Percentiles rank a stretch among this genome's conserved stretches.
Conservation (phyloP, 768 basidiomycete genomes). For the Phlebiopsis gigantea region DNA sequence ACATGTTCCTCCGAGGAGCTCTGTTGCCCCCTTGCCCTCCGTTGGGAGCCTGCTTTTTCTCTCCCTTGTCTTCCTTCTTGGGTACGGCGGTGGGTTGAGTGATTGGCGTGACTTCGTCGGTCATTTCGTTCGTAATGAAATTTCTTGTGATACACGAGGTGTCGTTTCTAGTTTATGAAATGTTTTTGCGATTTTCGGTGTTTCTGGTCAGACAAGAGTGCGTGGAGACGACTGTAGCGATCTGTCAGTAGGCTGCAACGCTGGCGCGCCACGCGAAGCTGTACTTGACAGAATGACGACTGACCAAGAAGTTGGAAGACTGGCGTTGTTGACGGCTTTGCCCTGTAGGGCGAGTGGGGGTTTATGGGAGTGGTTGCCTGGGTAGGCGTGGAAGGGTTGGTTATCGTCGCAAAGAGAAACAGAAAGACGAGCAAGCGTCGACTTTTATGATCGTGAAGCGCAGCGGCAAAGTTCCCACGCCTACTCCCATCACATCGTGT, state of each 20-base stretch:
- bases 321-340: conserved; percentile 56
- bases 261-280: neutral
- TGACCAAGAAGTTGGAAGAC: conserved; percentile 42
- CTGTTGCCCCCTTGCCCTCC: conserved; percentile 32
- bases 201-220: conserved; percentile 25
- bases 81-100: conserved; percentile 32
- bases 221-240: conserved; percentile 15
- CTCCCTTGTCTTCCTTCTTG: conserved; percentile 57
- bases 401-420: conserved; percentile 36
- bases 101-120: conserved; percentile 69
- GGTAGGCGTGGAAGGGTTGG: conserved; percentile 47
- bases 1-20: conserved; percentile 56
- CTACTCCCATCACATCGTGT: conserved; percentile 4
- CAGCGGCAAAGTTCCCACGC: conserved; percentile 6
- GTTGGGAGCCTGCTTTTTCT: conserved; percentile 47
- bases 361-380: conserved; percentile 52
- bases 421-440: conserved; percentile 9
- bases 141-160: conserved; percentile 15
- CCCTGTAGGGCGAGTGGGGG: conserved; percentile 87
- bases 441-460: conserved; percentile 4
- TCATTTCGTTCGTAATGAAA: conserved; percentile 80
- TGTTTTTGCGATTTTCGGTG: conserved; percentile 44
- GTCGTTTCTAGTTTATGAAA: conserved; percentile 27
- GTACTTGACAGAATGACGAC: neutral
- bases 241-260: conserved; percentile 1